These are phyloP conservation scores for Pseudozyma tsukubaensis DNA, from an alignment of 1,284 basidiomycete genomes.

Conservation along the genomic window DNA sequence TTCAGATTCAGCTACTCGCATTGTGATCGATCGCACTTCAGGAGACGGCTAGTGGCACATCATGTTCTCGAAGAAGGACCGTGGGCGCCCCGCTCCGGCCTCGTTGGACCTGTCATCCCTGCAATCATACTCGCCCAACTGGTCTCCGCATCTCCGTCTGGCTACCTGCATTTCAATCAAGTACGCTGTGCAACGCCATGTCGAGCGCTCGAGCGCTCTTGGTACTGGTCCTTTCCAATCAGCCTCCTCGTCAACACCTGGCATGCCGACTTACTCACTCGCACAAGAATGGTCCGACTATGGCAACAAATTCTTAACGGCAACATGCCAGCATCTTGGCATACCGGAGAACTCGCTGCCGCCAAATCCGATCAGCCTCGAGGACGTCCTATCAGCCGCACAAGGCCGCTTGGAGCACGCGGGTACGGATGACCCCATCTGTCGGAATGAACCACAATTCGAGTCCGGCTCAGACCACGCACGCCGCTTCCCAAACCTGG, in stretches of 20 bases:
- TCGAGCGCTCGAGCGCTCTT: conserved; percentile 40
- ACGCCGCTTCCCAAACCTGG: conserved; percentile 40
- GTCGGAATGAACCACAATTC: conserved; percentile 34
- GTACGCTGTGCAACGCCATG: conserved; percentile 50
- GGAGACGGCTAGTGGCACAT: background rate
- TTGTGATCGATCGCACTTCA: too few relatives aligned
- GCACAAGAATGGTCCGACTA: conserved; percentile 56
- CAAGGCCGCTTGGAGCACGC: conserved; percentile 35
- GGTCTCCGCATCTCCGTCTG: conserved; percentile 56
- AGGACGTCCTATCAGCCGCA: conserved; percentile 51
- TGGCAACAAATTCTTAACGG: conserved; percentile 56
- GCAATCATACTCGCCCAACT: conserved; percentile 57
- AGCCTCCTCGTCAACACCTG: background rate
- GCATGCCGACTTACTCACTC: conserved; percentile 2
- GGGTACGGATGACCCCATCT: conserved; percentile 17
- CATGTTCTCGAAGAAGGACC: conserved; percentile 36
- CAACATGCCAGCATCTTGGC: conserved; percentile 64
- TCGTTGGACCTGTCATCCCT: conserved; percentile 55
- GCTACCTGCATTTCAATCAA: conserved; percentile 59
- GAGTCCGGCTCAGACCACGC: conserved; percentile 42
- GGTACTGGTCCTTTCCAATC: background rate
- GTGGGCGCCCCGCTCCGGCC: conserved; percentile 5
- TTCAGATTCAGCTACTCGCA: too few relatives aligned
- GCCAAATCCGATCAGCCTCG: conserved; percentile 49
- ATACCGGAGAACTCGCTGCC: conserved; percentile 49